A percentile compares a stretch with the other conserved stretches of the same genome.
These are phyloP conservation scores for Triglochin maritima DNA, from an alignment of 106 monocot species.

Conservation along the genomic window DNA sequence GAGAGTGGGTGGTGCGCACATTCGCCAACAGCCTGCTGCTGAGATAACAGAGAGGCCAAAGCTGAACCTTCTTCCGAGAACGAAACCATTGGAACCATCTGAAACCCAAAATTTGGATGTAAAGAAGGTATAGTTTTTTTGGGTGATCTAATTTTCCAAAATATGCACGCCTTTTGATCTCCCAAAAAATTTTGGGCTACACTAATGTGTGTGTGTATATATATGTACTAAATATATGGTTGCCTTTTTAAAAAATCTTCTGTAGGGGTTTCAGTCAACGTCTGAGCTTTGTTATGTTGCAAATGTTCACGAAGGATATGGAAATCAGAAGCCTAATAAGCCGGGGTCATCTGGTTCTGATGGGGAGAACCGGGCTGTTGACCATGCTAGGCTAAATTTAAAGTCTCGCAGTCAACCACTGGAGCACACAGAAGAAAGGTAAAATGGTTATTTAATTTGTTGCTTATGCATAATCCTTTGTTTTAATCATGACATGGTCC, in stretches of 20 bases:
- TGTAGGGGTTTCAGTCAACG: background rate
- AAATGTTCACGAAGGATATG: conserved; percentile 3
- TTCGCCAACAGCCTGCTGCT: conserved; percentile 7
- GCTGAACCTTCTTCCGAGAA: conserved; percentile 46
- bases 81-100: conserved; percentile 29
- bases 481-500: no score
- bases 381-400: conserved; percentile 7
- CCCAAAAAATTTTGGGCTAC: background rate
- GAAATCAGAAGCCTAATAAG: background rate
- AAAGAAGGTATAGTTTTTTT: background rate
- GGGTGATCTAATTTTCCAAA: no score
- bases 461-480: no score
- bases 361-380: background rate
- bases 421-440: conserved; percentile 5
- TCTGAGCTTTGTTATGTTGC: background rate
- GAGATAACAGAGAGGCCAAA: conserved; percentile 42
- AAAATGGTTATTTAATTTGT: no score
- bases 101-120: conserved; percentile 10
- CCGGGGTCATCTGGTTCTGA: conserved; percentile 5
- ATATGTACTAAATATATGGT: no score
- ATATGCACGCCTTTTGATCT: background rate
- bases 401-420: conserved; percentile 9
- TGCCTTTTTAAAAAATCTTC: no score
- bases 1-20: conserved; percentile 6
- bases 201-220: background rate